These are phyloP conservation scores for Arthromyces matolae DNA, from an alignment of 768 basidiomycete genomes.

Conservation along the genomic window DNA sequence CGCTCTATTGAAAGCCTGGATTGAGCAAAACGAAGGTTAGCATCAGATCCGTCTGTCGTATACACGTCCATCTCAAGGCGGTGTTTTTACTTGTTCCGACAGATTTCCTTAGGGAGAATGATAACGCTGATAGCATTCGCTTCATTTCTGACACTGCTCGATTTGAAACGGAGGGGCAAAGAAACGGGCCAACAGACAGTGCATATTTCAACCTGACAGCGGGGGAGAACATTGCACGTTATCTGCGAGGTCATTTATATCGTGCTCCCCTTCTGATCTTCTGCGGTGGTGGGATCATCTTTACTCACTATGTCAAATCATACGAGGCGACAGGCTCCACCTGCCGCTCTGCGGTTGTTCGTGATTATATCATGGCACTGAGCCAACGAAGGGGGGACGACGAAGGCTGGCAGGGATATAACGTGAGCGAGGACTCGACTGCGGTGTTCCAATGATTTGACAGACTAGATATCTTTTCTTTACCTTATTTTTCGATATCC, in stretches of 20 bases:
- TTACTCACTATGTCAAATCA: conserved; percentile 18
- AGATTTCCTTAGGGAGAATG: conserved; percentile 18
- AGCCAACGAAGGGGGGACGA: conserved; percentile 10
- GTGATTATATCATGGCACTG: conserved; percentile 10
- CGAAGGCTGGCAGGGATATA: conserved; percentile 10
- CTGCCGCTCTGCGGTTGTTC: conserved; percentile 5
- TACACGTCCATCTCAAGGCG: not conserved
- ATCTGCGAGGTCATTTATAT: conserved; percentile 19
- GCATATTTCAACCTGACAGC: conserved; percentile 18
- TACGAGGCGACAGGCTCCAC: conserved; percentile 21
- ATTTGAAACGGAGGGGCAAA: conserved; percentile 9
- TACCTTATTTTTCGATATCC: not conserved
- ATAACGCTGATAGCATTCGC: conserved; percentile 17
- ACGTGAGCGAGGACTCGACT: not conserved
- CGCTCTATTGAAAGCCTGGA: conserved; percentile 22
- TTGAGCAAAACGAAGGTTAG: conserved; percentile 22
- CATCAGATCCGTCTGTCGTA: not conserved
- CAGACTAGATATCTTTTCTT: not conserved
- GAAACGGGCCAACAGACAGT: not conserved
- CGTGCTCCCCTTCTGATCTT: conserved; percentile 24
- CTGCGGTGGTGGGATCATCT: conserved; percentile 15
- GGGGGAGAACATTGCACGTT: conserved; percentile 21
- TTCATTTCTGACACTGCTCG: conserved; percentile 21
- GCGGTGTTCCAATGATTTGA: not conserved
- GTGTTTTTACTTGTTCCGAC: not conserved